phyloP scores from a whole-genome alignment of 176 grass and related monocot species.

The Areca catechu region DNA sequence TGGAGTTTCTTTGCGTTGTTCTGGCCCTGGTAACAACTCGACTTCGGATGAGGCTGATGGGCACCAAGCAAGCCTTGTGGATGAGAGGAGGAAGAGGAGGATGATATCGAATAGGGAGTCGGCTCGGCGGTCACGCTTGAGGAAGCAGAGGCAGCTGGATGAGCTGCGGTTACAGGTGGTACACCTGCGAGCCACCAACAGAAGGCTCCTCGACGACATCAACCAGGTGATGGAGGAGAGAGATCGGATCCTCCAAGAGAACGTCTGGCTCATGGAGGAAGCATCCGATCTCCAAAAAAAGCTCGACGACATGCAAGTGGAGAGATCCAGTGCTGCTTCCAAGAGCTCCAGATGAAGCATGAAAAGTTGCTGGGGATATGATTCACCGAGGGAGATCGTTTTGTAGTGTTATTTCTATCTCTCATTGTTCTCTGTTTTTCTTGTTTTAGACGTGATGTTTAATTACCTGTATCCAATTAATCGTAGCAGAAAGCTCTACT shows the following conservation, averaged over 20 bases:
- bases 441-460: too few species aligned
- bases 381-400: too few species aligned
- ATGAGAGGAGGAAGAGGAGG: constrained; percentile 66
- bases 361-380: too few species aligned
- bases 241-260: constrained; percentile 36
- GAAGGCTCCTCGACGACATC: constrained; percentile 58
- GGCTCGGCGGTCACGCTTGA: constrained; percentile 55
- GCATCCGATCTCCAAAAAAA: constrained; percentile 37
- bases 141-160: constrained; percentile 64
- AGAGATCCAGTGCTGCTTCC: neutral
- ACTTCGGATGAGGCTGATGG: constrained; percentile 38
- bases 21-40: constrained; percentile 4
- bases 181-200: constrained; percentile 35
- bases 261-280: constrained; percentile 42
- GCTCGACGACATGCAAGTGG: constrained; percentile 17
- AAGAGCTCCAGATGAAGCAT: too few species aligned
- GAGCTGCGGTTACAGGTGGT: constrained; percentile 51
- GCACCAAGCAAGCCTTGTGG: constrained; percentile 17
- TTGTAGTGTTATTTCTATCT: too few species aligned
- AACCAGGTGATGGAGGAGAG: constrained; percentile 32
- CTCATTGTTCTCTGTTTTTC: too few species aligned
- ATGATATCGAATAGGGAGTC: constrained; percentile 85
- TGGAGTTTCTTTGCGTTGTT: constrained; percentile 24
- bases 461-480: too few species aligned
- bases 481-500: too few species aligned